Evolutionary conservation across 2,329 filamentous ascomycete genomes (phyloP).

Genomic region (Calonectria henricotiae): DNA sequence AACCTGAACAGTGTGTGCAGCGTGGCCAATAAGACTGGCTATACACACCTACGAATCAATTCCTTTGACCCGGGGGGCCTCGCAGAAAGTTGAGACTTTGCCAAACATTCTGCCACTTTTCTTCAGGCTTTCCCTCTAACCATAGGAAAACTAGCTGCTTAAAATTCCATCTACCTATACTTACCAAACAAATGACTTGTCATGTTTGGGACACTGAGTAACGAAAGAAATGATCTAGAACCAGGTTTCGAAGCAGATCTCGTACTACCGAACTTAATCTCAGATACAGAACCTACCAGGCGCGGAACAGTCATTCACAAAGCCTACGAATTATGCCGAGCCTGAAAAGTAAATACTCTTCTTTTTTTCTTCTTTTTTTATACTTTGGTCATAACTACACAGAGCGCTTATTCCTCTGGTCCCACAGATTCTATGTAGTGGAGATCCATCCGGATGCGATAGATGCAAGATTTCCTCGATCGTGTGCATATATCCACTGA

Average conservation of each 20-base stretch:
- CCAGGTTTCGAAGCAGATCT: neutral
- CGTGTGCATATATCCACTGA: neutral
- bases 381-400: neutral
- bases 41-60: too few species aligned
- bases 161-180: too few species aligned
- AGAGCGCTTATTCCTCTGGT: slow-evolving; percentile 2
- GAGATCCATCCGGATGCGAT: slow-evolving; percentile 1
- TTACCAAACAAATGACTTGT: neutral
- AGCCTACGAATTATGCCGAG: neutral
- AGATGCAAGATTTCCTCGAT: neutral
- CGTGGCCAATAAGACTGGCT: too few species aligned
- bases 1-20: too few species aligned
- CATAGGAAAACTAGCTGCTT: neutral
- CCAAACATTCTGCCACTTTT: too few species aligned
- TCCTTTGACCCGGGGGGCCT: too few species aligned
- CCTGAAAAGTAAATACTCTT: neutral
- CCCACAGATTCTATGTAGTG: slow-evolving; percentile 3
- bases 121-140: neutral
- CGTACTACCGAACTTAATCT: neutral
- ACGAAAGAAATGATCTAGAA: neutral
- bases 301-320: neutral
- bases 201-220: neutral
- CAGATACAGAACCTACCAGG: neutral
- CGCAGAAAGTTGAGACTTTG: too few species aligned
- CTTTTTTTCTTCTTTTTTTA: too few species aligned